Conservation (phyloP, 371 early-diverging fungal species). For the Syncephalis fuscata region DNA sequence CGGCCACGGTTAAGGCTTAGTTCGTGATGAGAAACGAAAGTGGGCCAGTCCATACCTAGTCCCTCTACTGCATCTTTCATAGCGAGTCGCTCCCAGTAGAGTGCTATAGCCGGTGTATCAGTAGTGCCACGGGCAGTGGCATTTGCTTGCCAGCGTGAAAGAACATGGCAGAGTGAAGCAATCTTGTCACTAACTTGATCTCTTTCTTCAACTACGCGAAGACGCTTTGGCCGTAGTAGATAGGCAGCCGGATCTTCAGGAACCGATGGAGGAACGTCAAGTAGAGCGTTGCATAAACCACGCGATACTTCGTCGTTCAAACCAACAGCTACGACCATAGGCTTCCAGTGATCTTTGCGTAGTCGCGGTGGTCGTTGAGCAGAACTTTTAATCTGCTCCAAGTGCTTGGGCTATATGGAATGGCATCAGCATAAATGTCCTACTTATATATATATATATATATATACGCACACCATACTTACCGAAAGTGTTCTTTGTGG, state of each 20-base stretch:
- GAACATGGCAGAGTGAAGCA: constrained; percentile 19
- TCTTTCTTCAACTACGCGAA: constrained; percentile 17
- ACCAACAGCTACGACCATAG: constrained; percentile 26
- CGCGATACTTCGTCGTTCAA: constrained; percentile 20
- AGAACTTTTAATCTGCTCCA: constrained; percentile 11
- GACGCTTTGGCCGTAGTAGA: constrained; percentile 16
- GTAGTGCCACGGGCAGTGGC: constrained; percentile 4
- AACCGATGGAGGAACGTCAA: constrained; percentile 10
- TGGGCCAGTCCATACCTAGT: constrained; percentile 23
- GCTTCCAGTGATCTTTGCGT: constrained; percentile 34
- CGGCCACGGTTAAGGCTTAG: constrained; percentile 13
- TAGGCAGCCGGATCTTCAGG: constrained; percentile 8
- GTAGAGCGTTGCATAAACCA: constrained; percentile 18
- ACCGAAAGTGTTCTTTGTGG: too few species aligned
- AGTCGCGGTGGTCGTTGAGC: constrained; percentile 15
- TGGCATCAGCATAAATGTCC: too few species aligned
- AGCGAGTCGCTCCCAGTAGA: constrained; percentile 26
- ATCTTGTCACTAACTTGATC: constrained; percentile 20
- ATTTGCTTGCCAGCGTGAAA: constrained; percentile 11
- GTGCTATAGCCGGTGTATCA: constrained; percentile 12
- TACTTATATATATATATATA: too few species aligned
- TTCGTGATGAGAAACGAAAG: constrained; percentile 22
- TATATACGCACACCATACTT: too few species aligned
- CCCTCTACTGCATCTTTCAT: constrained; percentile 15
- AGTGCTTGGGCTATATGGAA: constrained; percentile 17